A percentile compares a stretch with the other conserved stretches of the same genome.
These are phyloP conservation scores for Kockovaella imperatae DNA, from an alignment of 768 basidiomycete species.

Conservation along the genomic window DNA sequence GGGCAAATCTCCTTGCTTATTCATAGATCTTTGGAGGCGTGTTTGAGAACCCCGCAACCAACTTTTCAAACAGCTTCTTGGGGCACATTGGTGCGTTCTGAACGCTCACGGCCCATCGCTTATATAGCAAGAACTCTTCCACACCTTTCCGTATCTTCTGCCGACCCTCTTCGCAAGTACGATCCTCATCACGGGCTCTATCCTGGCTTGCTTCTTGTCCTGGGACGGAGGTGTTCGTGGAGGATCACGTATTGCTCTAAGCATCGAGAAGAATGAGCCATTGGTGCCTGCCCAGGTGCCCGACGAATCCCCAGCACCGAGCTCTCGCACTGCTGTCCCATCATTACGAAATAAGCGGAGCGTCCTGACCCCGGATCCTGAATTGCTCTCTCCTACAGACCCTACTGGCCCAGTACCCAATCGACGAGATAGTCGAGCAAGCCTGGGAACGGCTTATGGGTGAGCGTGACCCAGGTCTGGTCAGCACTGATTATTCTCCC, in stretches of 20 bases:
- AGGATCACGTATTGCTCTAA: slow-evolving; percentile 75
- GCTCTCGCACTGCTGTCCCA: slow-evolving; percentile 15
- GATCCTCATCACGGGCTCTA: slow-evolving; percentile 70
- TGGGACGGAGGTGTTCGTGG: slow-evolving; percentile 78
- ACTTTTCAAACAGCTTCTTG: slow-evolving; percentile 71
- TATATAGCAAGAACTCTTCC: slow-evolving; percentile 61
- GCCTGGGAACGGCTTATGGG: slow-evolving; percentile 43
- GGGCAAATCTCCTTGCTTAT: background rate
- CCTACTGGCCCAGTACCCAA: slow-evolving; percentile 17
- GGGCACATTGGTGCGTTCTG: slow-evolving; percentile 47
- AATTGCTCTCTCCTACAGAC: slow-evolving; percentile 11
- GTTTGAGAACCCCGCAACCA: slow-evolving; percentile 58
- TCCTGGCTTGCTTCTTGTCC: slow-evolving; percentile 80
- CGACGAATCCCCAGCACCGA: slow-evolving; percentile 17
- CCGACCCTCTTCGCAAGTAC: slow-evolving; percentile 71
- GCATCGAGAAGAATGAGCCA: slow-evolving; percentile 59
- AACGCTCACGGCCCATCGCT: background rate
- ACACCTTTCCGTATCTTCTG: slow-evolving; percentile 78
- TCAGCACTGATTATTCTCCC: background rate
- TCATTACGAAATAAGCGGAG: slow-evolving; percentile 11
- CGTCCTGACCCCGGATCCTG: slow-evolving; percentile 20
- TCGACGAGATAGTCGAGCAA: slow-evolving; percentile 39
- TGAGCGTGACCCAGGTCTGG: slow-evolving; percentile 6
- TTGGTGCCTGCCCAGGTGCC: slow-evolving; percentile 12
- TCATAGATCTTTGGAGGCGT: slow-evolving; percentile 51